Conservation (phyloP, 2,329 filamentous ascomycete genomes). For the Beauveria sp. region DNA sequence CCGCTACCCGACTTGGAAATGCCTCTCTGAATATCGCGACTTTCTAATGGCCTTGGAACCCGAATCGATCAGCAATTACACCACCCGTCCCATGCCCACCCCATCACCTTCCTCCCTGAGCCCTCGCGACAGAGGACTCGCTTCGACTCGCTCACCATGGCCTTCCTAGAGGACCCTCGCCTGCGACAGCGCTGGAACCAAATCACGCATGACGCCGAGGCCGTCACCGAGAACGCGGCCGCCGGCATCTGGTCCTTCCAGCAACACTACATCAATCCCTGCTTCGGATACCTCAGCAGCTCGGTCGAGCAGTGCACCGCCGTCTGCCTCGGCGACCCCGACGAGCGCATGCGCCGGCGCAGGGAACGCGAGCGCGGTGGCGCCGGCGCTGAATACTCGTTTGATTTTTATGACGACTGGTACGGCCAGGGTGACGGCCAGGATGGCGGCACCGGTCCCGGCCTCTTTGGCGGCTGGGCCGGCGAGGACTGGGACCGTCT, state of each 20-base stretch:
- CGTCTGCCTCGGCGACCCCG: slow-evolving; percentile 62
- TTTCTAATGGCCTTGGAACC: background rate
- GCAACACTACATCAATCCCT: slow-evolving; percentile 78
- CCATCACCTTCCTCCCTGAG: slow-evolving; percentile 1
- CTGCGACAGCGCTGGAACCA: slow-evolving; percentile 91
- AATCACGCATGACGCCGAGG: slow-evolving; percentile 82
- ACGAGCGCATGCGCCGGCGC: slow-evolving; percentile 63
- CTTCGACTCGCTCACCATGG: slow-evolving; percentile 32
- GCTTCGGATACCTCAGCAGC: slow-evolving; percentile 58
- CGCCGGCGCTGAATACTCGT: slow-evolving; percentile 70
- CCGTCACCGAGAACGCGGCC: slow-evolving; percentile 85
- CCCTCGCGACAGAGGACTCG: slow-evolving; percentile 6
- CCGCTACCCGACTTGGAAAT: background rate
- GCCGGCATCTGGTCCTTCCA: slow-evolving; percentile 84
- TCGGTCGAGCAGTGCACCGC: slow-evolving; percentile 66
- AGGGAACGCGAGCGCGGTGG: slow-evolving; percentile 53
- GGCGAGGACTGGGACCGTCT: slow-evolving; percentile 80
- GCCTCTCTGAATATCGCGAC: background rate
- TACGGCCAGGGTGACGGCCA: slow-evolving; percentile 52
- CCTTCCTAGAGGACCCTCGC: slow-evolving; percentile 71
- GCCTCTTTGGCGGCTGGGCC: slow-evolving; percentile 65
- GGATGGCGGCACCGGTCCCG: slow-evolving; percentile 28
- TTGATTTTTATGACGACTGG: slow-evolving; percentile 99
- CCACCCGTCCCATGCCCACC: background rate
- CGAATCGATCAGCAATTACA: background rate